Base-by-base conservation (phyloP, 2,329 filamentous ascomycete species). In the Fusarium mundagurra region DNA sequence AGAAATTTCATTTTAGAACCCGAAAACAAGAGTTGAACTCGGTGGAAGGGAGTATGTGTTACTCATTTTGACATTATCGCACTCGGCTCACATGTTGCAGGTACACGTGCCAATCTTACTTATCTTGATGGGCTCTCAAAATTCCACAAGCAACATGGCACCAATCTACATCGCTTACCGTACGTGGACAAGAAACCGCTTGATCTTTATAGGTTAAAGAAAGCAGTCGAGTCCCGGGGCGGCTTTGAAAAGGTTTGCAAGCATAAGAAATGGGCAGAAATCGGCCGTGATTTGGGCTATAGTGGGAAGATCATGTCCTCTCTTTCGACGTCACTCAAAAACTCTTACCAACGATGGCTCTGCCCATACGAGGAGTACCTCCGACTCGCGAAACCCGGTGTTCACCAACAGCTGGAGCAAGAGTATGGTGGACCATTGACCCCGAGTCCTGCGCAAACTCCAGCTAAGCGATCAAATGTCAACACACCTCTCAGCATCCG, bases 291-390 rank as follows among this genome's bases (percentile, higher is more conserved):
- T 81, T 86, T 99, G 54, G 96, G 96, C 62, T 99, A 99, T 84
- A 98, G 96, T 80, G 96, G 96, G 81, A 99, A 99, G 86, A 99
- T 99, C 73, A 99, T 99, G 96, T 98, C 96, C 6, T 98, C 96
- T 14, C 86, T 99, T 53, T 99, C 96, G 11, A 99, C 96, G 0
- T 98, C 96, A 10, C 88, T 99, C 47, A 99, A 98, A 82, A 99
- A 99, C 82, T 98, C 96, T 1, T 99, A 97, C 78, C 95, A 98
- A 82, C 92, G 96, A 84, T 99, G 96, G 94, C 91, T 99, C 8
- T 94, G 95, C 80, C 96, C 96, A 0, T 99, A 98, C 78, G 96
- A 99, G 83, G 95, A 98, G 72, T 99, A 98, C 81, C 86, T 99
- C 48, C 90, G 93, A 60, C 86, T 96, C 20, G 96, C 94, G 60